A percentile compares a stretch with the other conserved stretches of the same genome.
Conservation (phyloP, 1,284 basidiomycete genomes). For the Marasmius tenuissimus region DNA sequence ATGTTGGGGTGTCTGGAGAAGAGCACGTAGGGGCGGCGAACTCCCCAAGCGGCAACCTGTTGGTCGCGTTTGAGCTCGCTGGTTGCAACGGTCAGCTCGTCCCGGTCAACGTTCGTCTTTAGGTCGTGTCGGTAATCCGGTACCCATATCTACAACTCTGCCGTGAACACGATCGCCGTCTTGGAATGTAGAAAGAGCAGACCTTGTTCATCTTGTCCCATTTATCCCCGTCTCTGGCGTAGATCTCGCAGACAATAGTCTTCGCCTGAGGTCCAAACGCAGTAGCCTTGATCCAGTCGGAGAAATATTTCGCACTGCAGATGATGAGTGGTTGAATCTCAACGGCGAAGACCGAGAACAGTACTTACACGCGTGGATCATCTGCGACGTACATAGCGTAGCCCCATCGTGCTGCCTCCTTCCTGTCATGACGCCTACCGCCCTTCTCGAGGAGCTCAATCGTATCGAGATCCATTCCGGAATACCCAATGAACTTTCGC, state of each 20-base stretch:
- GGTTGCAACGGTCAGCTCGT: conserved; percentile 3
- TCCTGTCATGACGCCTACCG: neutral
- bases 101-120: neutral
- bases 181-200: neutral
- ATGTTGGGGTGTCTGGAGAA: conserved; percentile 14
- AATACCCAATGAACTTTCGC: conserved; percentile 1
- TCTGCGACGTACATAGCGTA: conserved; percentile 2
- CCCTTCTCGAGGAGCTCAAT: neutral
- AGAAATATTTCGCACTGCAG: neutral
- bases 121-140: conserved; percentile 1
- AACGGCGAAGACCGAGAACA: neutral
- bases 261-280: neutral
- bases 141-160: conserved; percentile 8
- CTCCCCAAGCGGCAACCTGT: conserved; percentile 9
- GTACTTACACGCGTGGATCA: neutral
- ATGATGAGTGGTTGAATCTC: neutral
- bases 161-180: neutral
- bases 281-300: neutral
- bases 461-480: neutral
- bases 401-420: neutral
- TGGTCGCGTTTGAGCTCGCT: conserved; percentile 6
- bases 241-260: conserved; percentile 1
- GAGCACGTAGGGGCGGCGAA: conserved; percentile 14
- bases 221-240: neutral
- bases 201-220: neutral